Conservation (phyloP, 106 monocot species). For the Cymbidium sinense region DNA sequence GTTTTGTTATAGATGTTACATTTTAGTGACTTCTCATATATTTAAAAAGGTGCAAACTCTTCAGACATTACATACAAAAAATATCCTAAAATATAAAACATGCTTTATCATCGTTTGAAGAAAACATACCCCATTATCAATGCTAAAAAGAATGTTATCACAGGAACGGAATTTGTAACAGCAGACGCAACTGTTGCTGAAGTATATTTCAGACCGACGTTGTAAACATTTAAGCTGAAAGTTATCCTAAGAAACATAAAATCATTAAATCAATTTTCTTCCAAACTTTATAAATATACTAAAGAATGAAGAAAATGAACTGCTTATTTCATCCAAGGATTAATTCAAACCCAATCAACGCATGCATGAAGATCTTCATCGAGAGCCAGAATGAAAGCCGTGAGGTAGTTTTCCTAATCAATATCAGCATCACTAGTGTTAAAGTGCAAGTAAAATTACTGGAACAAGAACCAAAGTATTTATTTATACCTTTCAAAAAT, state of each 20-base stretch:
- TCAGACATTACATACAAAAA: too few relatives aligned
- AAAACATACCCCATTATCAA: slow-evolving; percentile 26
- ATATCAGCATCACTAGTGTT: not conserved
- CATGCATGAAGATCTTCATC: slow-evolving; percentile 50
- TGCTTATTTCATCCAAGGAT: not conserved
- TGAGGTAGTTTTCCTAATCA: not conserved
- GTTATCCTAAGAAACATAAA: slow-evolving; percentile 24
- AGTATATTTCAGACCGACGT: slow-evolving; percentile 27
- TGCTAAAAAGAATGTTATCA: slow-evolving; percentile 40
- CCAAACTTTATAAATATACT: too few relatives aligned
- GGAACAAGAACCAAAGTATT: not conserved
- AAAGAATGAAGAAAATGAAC: too few relatives aligned
- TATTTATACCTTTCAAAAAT: slow-evolving; percentile 38
- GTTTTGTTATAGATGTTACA: too few relatives aligned
- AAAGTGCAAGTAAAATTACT: not conserved
- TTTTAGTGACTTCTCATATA: too few relatives aligned
- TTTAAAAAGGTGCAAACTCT: too few relatives aligned
- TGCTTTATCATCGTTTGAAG: not conserved
- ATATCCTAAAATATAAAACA: too few relatives aligned
- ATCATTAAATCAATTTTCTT: too few relatives aligned
- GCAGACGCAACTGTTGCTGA: slow-evolving; percentile 46
- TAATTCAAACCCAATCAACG: slow-evolving; percentile 34
- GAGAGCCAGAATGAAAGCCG: slow-evolving; percentile 18
- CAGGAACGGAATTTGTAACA: slow-evolving; percentile 26
- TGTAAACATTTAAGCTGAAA: slow-evolving; percentile 29